Conservation (phyloP, 495 filamentous ascomycete genomes). For the Paragyromitra xinjiangensis region DNA sequence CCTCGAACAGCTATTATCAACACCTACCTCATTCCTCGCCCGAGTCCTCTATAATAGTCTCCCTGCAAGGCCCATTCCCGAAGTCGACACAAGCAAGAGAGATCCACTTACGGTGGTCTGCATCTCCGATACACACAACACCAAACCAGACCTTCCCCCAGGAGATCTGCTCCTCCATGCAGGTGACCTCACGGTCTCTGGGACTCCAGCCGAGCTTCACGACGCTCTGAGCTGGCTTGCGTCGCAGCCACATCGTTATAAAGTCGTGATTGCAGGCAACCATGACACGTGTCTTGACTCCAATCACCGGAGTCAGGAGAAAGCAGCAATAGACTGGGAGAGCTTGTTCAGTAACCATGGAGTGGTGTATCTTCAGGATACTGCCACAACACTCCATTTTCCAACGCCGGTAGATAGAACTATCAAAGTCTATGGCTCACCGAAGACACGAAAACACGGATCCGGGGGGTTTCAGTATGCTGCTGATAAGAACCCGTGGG, state of each 20-base stretch:
- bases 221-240: slow-evolving; percentile 80
- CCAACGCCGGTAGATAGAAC: slow-evolving; percentile 36
- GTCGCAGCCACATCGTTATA: slow-evolving; percentile 75
- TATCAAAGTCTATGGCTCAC: slow-evolving; percentile 46
- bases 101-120: slow-evolving; percentile 67
- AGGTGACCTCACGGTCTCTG: slow-evolving; percentile 80
- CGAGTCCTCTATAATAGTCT: slow-evolving; percentile 28
- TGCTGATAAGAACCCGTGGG: slow-evolving; percentile 57
- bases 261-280: slow-evolving; percentile 85
- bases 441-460: slow-evolving; percentile 24
- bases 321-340: slow-evolving; percentile 24
- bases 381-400: slow-evolving; percentile 54
- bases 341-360: slow-evolving; percentile 45
- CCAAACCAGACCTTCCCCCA: slow-evolving; percentile 68
- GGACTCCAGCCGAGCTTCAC: slow-evolving; percentile 76
- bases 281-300: slow-evolving; percentile 85
- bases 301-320: slow-evolving; percentile 39
- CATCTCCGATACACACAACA: slow-evolving; percentile 89
- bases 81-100: not conserved
- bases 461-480: slow-evolving; percentile 25
- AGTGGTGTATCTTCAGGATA: slow-evolving; percentile 62
- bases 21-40: slow-evolving; percentile 18
- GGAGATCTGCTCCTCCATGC: slow-evolving; percentile 90
- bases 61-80: not conserved
- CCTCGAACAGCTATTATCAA: slow-evolving; percentile 20